Evolutionary conservation across 1,139 yeast genomes (phyloP).

Genomic region (Geotrichum cucujoidarum): DNA sequence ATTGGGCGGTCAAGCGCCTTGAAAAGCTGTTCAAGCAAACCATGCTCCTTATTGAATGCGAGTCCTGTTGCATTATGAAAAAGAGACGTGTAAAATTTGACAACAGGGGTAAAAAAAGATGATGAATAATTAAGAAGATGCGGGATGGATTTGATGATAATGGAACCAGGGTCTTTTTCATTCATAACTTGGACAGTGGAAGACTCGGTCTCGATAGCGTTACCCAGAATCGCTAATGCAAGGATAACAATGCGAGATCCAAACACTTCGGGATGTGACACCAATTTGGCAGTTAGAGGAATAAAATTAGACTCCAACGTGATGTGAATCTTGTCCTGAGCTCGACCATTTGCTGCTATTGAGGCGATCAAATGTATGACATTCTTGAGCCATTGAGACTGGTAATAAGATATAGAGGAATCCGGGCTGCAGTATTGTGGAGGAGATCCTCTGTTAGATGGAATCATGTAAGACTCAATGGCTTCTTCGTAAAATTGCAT

Average conservation of each 20-base stretch:
- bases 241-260: conserved; percentile 66
- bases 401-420: conserved; percentile 58
- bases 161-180: conserved; percentile 71
- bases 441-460: conserved; percentile 46
- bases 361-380: conserved; percentile 59
- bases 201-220: conserved; percentile 84
- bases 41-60: conserved; percentile 46
- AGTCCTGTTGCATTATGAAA: conserved; percentile 75
- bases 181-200: conserved; percentile 77
- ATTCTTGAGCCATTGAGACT: conserved; percentile 45
- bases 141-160: conserved; percentile 53
- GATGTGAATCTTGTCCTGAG: conserved; percentile 73
- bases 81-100: conserved; percentile 79
- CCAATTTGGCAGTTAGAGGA: conserved; percentile 53
- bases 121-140: conserved; percentile 51
- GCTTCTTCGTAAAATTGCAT: conserved; percentile 62
- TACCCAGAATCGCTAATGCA: conserved; percentile 61
- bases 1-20: conserved; percentile 22
- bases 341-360: conserved; percentile 65
- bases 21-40: conserved; percentile 45
- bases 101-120: conserved; percentile 56
- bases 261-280: conserved; percentile 55
- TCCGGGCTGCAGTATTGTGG: conserved; percentile 53
- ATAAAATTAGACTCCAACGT: conserved; percentile 79
- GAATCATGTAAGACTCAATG: conserved; percentile 56